phyloP scores from a whole-genome alignment of 441 rosid genomes.

The Pelargonium fulgidum region DNA sequence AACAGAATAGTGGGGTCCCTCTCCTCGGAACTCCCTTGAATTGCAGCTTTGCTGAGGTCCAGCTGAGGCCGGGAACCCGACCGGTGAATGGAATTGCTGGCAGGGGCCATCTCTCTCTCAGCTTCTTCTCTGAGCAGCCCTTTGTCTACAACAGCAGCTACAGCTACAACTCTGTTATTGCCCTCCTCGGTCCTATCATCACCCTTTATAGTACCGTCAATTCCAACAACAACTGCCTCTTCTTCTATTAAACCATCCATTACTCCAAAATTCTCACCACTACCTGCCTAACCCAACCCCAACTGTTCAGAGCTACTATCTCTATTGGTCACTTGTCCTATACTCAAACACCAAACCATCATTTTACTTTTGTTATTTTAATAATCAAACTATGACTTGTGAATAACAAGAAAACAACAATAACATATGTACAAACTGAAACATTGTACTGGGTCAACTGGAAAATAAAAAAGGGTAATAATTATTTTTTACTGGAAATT shows the following conservation, averaged over 20 bases:
- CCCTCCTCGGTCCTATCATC: constrained; percentile 16
- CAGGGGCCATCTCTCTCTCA: constrained; percentile 66
- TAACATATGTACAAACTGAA: constrained; percentile 1
- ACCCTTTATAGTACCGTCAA: constrained; percentile 26
- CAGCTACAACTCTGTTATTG: constrained; percentile 21
- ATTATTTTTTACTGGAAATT: neutral
- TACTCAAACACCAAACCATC: constrained; percentile 9
- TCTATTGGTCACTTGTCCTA: constrained; percentile 26
- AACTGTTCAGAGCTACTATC: neutral
- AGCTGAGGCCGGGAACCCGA: constrained; percentile 93
- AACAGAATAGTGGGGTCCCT: constrained; percentile 83
- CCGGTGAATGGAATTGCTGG: constrained; percentile 63
- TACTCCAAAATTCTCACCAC: constrained; percentile 26
- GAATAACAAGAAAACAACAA: neutral
- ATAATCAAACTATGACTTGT: neutral
- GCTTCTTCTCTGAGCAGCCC: constrained; percentile 17
- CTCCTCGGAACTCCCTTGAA: constrained; percentile 87
- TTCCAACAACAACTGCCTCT: constrained; percentile 45
- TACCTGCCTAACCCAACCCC: constrained; percentile 25
- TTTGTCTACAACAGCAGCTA: constrained; percentile 25
- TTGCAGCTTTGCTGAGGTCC: constrained; percentile 96
- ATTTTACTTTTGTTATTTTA: neutral
- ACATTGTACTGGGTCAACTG: neutral
- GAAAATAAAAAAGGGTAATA: neutral
- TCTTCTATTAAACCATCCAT: constrained; percentile 55